Conservation (phyloP, 2,329 filamentous ascomycete genomes). For the Dactylonectria estremocensis region DNA sequence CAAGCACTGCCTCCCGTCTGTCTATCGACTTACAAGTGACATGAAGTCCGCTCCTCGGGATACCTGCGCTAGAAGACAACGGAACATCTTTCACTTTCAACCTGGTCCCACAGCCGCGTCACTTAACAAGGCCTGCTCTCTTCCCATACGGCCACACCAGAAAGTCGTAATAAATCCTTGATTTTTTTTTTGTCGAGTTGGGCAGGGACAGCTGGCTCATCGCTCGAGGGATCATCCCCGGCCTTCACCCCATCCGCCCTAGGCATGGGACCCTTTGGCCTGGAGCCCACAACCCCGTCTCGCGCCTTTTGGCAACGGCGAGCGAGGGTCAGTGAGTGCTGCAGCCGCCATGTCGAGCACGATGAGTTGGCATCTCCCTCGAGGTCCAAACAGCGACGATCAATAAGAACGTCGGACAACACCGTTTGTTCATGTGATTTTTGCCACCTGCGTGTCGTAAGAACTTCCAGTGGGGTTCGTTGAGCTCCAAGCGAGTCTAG, state of each 20-base stretch:
- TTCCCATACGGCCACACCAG: constrained; percentile 13
- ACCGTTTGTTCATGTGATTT: constrained; percentile 36
- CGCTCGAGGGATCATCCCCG: constrained; percentile 39
- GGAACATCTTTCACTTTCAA: constrained; percentile 6
- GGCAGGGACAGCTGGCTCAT: constrained; percentile 38
- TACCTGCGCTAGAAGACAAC: constrained; percentile 17
- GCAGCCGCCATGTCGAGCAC: constrained; percentile 27
- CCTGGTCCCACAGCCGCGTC: constrained; percentile 17
- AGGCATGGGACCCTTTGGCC: constrained; percentile 9
- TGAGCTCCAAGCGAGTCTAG: constrained; percentile 10
- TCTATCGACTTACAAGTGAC: constrained; percentile 24
- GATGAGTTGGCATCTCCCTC: constrained; percentile 38
- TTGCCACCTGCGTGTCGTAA: constrained; percentile 19
- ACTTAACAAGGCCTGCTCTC: constrained; percentile 8
- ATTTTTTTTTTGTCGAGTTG: constrained; percentile 40
- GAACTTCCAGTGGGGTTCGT: constrained; percentile 1
- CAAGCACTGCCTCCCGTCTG: constrained; percentile 22
- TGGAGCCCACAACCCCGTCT: neutral
- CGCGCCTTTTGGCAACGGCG: constrained; percentile 14
- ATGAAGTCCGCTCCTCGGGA: constrained; percentile 4
- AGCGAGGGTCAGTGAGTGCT: constrained; percentile 16
- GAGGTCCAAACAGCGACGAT: constrained; percentile 21
- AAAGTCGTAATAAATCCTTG: constrained; percentile 41
- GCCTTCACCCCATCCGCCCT: constrained; percentile 23
- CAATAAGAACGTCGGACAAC: constrained; percentile 9